These are phyloP conservation scores for Solanum paucissectum DNA, from an alignment of 257 asterid genomes.

Conservation along the genomic window DNA sequence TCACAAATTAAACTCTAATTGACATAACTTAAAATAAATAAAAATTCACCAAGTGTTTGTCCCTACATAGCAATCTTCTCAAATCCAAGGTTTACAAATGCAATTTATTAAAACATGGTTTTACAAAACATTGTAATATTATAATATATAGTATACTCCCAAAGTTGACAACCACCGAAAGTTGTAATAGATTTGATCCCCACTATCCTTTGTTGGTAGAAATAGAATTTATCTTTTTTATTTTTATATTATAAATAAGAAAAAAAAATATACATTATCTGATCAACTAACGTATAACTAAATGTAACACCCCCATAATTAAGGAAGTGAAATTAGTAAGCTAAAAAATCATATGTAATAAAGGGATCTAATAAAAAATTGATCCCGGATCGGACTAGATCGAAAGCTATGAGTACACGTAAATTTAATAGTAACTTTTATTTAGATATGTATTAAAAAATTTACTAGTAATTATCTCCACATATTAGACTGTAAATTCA, in stretches of 20 bases:
- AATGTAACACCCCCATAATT: neutral
- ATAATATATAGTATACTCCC: neutral
- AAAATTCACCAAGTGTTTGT: neutral
- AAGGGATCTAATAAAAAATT: neutral
- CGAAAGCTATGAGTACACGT: neutral
- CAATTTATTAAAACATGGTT: neutral
- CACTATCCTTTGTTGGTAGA: neutral
- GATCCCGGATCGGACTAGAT: rapidly evolving
- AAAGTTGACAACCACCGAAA: slow-evolving; percentile 8
- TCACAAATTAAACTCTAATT: neutral
- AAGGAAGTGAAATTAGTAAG: neutral
- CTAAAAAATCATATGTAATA: neutral
- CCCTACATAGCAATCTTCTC: neutral
- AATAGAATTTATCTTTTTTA: neutral
- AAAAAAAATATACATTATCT: neutral
- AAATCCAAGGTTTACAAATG: neutral
- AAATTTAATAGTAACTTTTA: neutral
- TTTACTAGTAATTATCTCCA: neutral
- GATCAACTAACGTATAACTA: neutral
- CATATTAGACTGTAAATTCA: neutral
- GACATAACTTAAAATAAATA: neutral
- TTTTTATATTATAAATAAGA: too few relatives aligned
- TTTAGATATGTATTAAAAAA: neutral
- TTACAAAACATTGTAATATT: neutral
- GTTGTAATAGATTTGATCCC: neutral